Conservation (phyloP, 768 basidiomycete genomes). For the Mycena galopus region DNA sequence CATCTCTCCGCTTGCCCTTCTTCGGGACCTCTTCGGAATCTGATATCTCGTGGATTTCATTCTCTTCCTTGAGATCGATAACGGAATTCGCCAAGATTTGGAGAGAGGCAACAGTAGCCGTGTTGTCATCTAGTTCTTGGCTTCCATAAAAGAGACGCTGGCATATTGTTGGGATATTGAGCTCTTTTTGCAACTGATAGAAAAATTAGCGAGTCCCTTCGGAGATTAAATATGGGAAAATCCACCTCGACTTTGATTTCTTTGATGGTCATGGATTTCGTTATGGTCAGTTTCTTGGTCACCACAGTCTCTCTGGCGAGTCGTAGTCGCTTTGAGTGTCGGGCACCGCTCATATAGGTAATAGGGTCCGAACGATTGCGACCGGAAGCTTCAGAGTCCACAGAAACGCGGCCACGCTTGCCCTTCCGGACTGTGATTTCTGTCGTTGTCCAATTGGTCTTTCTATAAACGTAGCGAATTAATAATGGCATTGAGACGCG, state of each 20-base stretch:
- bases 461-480: conserved; percentile 49
- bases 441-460: conserved; percentile 68
- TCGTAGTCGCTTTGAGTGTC: conserved; percentile 81
- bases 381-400: conserved; percentile 45
- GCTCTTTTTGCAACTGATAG: conserved; percentile 69
- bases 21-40: conserved; percentile 62
- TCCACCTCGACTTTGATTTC: conserved; percentile 83
- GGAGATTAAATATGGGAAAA: conserved; percentile 11
- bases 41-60: conserved; percentile 69
- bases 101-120: conserved; percentile 67
- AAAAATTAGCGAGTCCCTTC: conserved; percentile 4
- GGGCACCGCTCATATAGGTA: conserved; percentile 48
- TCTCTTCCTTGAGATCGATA: conserved; percentile 74
- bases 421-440: conserved; percentile 68
- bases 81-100: conserved; percentile 68
- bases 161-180: conserved; percentile 80
- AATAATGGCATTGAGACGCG: conserved; percentile 17
- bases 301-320: conserved; percentile 65
- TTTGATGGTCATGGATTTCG: conserved; percentile 78
- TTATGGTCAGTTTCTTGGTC: conserved; percentile 65
- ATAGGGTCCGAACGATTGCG: conserved; percentile 37
- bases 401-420: conserved; percentile 41
- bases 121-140: conserved; percentile 74
- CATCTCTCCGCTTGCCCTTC: conserved; percentile 61
- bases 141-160: conserved; percentile 77